Base-by-base conservation (phyloP, 2,329 filamentous ascomycete genomes). In the Dissoconium aciculare region DNA sequence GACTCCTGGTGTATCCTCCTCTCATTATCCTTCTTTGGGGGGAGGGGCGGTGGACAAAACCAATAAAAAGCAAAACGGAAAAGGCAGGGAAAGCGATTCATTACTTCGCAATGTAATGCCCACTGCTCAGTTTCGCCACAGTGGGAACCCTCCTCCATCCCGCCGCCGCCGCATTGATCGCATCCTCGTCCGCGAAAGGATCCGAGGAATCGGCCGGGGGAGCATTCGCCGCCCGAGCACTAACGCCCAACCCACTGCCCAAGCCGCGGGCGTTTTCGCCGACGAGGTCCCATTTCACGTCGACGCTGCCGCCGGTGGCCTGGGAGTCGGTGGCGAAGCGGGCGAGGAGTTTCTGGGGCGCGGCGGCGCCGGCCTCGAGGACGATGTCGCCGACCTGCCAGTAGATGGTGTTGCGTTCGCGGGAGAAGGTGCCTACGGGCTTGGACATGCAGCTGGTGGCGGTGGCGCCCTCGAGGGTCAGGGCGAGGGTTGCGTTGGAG, bases 331-430 rank as follows among this genome's bases (percentile, higher is more conserved):
- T 81, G 14, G 76, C 61, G 44, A 98, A 79, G 3, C 84, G 72
- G 36, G 83, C 89, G 5, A 93, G 74, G 35, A 94, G 71, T 57
- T 83, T 87, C 46, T 78, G 68, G 41, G 71, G 67, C 19, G 60
- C 54, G 19, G 19, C 19, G 17, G 59, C 55, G 29, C 73, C 73
- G 5, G 69, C 59, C 26, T 65, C 63, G 1, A 75, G 55, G 0
- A 72, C 78, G 11, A 95, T 62, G 39, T 91, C 78, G 27, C 76
- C 76, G 1, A 89, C 57, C 10, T 76, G 73, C 81, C 82, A 91
- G 62, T 80, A 84, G 9, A 89, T 74, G 14, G 83, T 51, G 27
- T 75, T 74, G 47, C 77, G 77, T 26, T 87, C 80, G 45, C 77
- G 78, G 13, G 78, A 63, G 48, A 87, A 84, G 1, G 72, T 83